Evolutionary conservation across 805 yeast genomes (phyloP), one percentile per base, ranked within the genome.

Genomic region (Jamesozyma piceae): DNA sequence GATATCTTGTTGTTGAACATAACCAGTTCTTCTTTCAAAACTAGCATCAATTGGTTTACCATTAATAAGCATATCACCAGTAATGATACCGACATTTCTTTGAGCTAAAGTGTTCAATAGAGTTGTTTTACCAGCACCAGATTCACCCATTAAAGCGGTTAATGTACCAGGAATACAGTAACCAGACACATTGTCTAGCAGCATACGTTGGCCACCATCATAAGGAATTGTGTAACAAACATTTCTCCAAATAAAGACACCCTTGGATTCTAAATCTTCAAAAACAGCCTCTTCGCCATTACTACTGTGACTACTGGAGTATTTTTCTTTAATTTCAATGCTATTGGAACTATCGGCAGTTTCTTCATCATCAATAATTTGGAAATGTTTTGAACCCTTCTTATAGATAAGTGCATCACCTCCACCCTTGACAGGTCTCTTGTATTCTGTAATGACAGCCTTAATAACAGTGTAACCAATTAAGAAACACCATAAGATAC

Each of bases 41-140:
- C 82, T 73, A 24, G 64, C 60, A 52, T 72, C 78, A 39, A 72
- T 62, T 39, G 69, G 67, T 36, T 63, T 64, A 38, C 84, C 84
- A 57, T 78, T 74, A 21, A 78, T 80, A 60, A 74, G 50, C 63
- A 70, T 68, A 49, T 77, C 78, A 55, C 81, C 81, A 38, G 82
- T 70, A 37, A 80, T 77, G 34, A 73, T 73, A 60, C 87, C 87
- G 28, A 80, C 73, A 43, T 77, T 73, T 54, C 87, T 72, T 53
- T 75, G 76, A 20, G 84, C 79, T 52, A 80, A 65, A 46, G 77
- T 76, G 63, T 80, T 80, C 47, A 80, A 67, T 47, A 80, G 63
- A 2, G 87, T 80, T 15, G 87, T 80, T 56, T 80, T 80, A 66
- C 87, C 87, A 42, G 87, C 87, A 60, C 86, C 86, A 38, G 85